These are phyloP conservation scores for Cryptosporidium tyzzeri DNA, from an alignment of 169 alveolate genomes.

Conservation along the genomic window DNA sequence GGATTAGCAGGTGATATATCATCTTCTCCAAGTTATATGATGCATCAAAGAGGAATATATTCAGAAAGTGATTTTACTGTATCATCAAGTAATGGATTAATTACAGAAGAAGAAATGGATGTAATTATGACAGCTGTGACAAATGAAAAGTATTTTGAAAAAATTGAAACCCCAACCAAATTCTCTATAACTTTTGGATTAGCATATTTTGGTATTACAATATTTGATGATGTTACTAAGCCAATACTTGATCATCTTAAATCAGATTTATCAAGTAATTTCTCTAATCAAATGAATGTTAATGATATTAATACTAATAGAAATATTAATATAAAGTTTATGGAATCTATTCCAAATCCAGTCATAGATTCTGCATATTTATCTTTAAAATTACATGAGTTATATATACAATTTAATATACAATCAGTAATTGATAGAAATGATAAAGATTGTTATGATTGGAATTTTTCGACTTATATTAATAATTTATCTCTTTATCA, in stretches of 20 bases:
- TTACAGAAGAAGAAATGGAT: conserved; percentile 73
- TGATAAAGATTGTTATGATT: conserved; percentile 65
- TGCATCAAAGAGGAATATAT: conserved; percentile 40
- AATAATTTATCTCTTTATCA: conserved; percentile 50
- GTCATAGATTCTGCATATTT: conserved; percentile 1
- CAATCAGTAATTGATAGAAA: conserved; percentile 73
- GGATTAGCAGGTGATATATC: not conserved
- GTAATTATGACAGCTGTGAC: conserved; percentile 74
- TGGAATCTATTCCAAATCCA: conserved; percentile 72
- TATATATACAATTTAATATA: conserved; percentile 47
- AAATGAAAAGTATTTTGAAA: conserved; percentile 70
- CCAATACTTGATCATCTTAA: conserved; percentile 19
- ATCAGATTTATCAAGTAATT: not conserved
- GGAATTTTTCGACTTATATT: conserved; percentile 62
- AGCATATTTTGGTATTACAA: conserved; percentile 61
- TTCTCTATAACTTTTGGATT: conserved; percentile 66
- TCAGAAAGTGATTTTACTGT: conserved; percentile 48
- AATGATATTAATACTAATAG: conserved; percentile 22
- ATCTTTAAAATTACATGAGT: conserved; percentile 33
- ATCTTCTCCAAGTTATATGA: conserved; percentile 61
- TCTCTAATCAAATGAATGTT: not conserved
- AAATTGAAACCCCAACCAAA: conserved; percentile 72
- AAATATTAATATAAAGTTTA: conserved; percentile 25
- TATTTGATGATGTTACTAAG: conserved; percentile 64
- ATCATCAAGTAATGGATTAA: conserved; percentile 38